phyloP scores from a whole-genome alignment of 2,329 filamentous ascomycete genomes.

The Calonectria pauciramosa region DNA sequence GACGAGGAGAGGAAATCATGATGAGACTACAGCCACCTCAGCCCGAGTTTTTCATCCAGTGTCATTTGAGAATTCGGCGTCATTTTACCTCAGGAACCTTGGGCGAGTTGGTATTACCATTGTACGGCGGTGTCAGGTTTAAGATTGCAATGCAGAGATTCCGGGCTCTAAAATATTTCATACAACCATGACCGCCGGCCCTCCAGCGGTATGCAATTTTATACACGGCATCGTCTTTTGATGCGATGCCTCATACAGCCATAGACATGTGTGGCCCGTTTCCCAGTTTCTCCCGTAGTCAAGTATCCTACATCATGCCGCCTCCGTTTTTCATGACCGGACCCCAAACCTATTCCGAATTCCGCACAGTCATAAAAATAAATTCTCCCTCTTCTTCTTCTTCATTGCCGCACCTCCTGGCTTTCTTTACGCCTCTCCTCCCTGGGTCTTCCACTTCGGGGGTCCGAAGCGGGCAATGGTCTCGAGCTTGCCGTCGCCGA shows the following conservation, averaged over 20 bases:
- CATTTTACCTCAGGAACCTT: neutral
- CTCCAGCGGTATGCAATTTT: slow-evolving; percentile 39
- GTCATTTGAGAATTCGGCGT: neutral
- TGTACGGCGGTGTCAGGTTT: neutral
- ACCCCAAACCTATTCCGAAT: neutral
- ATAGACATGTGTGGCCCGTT: slow-evolving; percentile 19
- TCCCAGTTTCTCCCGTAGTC: slow-evolving; percentile 6
- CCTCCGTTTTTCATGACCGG: neutral
- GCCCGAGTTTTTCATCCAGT: neutral
- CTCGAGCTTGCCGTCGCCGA: slow-evolving; percentile 75
- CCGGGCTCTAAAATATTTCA: slow-evolving; percentile 42
- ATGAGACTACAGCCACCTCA: neutral
- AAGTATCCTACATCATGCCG: slow-evolving; percentile 39
- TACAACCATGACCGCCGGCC: slow-evolving; percentile 41
- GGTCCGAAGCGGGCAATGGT: slow-evolving; percentile 64
- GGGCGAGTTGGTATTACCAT: neutral
- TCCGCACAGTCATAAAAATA: neutral
- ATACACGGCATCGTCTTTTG: slow-evolving; percentile 41
- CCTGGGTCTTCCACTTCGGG: slow-evolving; percentile 62
- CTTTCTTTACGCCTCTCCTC: slow-evolving; percentile 47
- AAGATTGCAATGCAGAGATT: slow-evolving; percentile 35
- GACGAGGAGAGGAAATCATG: slow-evolving; percentile 32
- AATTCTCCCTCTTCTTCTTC: neutral
- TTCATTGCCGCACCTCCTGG: neutral
- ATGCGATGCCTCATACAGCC: slow-evolving; percentile 35